These are phyloP conservation scores for Voacanga thouarsii DNA, from an alignment of 257 asterid species.

Conservation along the genomic window DNA sequence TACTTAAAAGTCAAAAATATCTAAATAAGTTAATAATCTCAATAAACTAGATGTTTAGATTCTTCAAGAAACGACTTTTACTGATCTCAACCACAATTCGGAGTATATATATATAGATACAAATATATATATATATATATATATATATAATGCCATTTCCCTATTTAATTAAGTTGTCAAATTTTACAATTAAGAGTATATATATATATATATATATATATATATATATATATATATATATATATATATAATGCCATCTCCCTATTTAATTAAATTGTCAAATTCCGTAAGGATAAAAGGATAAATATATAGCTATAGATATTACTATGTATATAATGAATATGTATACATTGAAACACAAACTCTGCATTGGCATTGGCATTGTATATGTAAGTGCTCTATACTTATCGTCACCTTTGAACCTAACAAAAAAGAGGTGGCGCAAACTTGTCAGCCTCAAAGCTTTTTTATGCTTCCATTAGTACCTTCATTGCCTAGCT, in stretches of 20 bases:
- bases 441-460: constrained; percentile 48
- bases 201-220: too few relatives aligned
- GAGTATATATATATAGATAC: too few relatives aligned
- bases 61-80: constrained; percentile 1
- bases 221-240: too few relatives aligned
- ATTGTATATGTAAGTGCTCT: constrained; percentile 18
- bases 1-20: constrained; percentile 3
- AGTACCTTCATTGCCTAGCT: constrained; percentile 30
- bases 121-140: too few relatives aligned
- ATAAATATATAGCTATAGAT: neutral
- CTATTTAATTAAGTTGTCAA: neutral
- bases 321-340: neutral
- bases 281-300: neutral
- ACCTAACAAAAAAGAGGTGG: constrained; percentile 44
- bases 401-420: constrained; percentile 40
- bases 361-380: constrained; percentile 15
- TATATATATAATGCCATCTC: too few relatives aligned
- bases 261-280: neutral
- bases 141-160: too few relatives aligned
- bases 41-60: neutral
- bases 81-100: constrained; percentile 24
- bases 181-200: too few relatives aligned
- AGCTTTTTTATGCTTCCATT: constrained; percentile 39
- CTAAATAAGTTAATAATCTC: constrained; percentile 3
- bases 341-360: constrained; percentile 6